A percentile compares a stretch with the other conserved stretches of the same genome.
phyloP scores from a whole-genome alignment of 805 yeast species.

The Monosporozyma yasuniensis region DNA sequence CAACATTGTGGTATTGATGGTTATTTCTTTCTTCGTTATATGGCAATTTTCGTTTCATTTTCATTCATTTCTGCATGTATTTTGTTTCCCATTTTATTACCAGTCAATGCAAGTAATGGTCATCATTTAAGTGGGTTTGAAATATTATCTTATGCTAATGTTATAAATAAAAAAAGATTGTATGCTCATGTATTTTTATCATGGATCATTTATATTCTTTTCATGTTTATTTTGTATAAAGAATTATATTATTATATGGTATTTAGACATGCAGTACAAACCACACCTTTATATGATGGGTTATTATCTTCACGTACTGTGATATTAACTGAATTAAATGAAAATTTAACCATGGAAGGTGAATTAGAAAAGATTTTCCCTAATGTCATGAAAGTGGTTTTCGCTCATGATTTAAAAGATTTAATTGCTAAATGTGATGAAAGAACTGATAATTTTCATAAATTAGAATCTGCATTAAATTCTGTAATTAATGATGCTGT shows the following conservation, averaged over 20 bases:
- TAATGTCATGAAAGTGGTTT: conserved; percentile 48
- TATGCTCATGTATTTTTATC: conserved; percentile 71
- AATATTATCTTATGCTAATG: conserved; percentile 54
- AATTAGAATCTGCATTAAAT: conserved; percentile 60
- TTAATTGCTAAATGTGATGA: conserved; percentile 51
- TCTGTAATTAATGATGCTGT: conserved; percentile 51
- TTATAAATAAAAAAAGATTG: conserved; percentile 50
- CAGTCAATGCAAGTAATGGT: conserved; percentile 69
- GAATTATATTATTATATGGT: conserved; percentile 65
- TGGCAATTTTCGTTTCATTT: conserved; percentile 45
- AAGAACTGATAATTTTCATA: conserved; percentile 49
- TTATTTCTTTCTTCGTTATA: conserved; percentile 59
- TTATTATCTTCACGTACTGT: conserved; percentile 62
- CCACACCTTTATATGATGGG: conserved; percentile 66
- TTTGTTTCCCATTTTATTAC: conserved; percentile 60
- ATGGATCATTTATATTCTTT: conserved; percentile 63
- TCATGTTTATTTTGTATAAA: conserved; percentile 58
- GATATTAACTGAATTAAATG: conserved; percentile 59
- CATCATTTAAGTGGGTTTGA: conserved; percentile 49
- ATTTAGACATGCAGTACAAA: conserved; percentile 64
- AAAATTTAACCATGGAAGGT: conserved; percentile 38
- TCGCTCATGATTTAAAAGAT: conserved; percentile 53
- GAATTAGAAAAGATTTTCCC: conserved; percentile 55
- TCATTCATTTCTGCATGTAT: conserved; percentile 47
- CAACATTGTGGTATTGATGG: conserved; percentile 73